Percentiles rank a stretch among this genome's conserved stretches.
Conservation (phyloP, 1,139 yeast genomes). For the Tardiomyces digboiensis region DNA sequence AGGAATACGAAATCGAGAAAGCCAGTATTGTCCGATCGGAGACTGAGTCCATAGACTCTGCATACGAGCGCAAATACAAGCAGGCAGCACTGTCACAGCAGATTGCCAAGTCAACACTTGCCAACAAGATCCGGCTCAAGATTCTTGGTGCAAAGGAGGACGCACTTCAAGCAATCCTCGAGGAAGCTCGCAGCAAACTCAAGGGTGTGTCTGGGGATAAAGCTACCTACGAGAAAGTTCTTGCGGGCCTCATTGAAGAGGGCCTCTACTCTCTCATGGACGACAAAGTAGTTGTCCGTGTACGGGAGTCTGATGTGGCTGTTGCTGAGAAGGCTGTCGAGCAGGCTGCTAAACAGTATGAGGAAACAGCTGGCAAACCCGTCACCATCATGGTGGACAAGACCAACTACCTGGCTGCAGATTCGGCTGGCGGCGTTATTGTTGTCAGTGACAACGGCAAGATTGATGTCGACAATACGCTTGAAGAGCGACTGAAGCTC, state of each 20-base stretch:
- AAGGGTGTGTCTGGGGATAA: conserved; percentile 43
- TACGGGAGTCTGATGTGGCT: conserved; percentile 58
- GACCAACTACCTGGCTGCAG: conserved; percentile 44
- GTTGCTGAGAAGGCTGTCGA: conserved; percentile 54
- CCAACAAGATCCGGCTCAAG: conserved; percentile 90
- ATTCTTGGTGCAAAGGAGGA: conserved; percentile 81
- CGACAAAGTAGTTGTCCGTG: conserved; percentile 50
- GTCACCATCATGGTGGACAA: conserved; percentile 41
- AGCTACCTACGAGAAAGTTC: conserved; percentile 54
- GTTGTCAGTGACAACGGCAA: conserved; percentile 64
- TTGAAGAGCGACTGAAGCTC: conserved; percentile 85
- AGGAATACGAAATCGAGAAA: conserved; percentile 97
- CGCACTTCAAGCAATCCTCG: conserved; percentile 65
- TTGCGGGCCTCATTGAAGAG: conserved; percentile 77
- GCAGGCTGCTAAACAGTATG: conserved; percentile 55
- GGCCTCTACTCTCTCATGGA: conserved; percentile 72
- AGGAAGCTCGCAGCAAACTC: conserved; percentile 56
- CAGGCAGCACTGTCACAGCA: conserved; percentile 91
- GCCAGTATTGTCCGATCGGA: conserved; percentile 91
- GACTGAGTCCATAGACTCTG: conserved; percentile 76
- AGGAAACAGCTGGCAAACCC: conserved; percentile 33
- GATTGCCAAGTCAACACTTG: conserved; percentile 89
- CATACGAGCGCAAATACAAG: conserved; percentile 76
- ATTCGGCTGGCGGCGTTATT: conserved; percentile 77
- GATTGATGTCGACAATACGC: conserved; percentile 84